A percentile compares a stretch with the other conserved stretches of the same genome.
phyloP scores from a whole-genome alignment of 306 rosid genomes.

The Cyamopsis tetragonoloba region DNA sequence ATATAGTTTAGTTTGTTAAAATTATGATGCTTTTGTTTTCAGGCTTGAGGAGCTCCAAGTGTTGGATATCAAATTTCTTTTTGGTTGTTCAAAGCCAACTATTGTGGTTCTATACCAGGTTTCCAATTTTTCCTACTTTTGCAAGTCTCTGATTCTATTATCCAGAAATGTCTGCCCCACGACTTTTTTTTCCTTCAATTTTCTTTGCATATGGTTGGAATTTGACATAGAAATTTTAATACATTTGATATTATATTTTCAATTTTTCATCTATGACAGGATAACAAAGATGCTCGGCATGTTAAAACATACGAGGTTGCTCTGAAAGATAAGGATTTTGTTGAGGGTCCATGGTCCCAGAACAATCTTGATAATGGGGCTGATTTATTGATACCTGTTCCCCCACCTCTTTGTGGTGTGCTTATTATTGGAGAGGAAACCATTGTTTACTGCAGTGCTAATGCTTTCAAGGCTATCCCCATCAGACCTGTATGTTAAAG shows the following conservation, averaged over 20 bases:
- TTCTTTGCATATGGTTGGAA: not conserved
- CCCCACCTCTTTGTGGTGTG: conserved; percentile 96
- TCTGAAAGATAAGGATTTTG: conserved; percentile 93
- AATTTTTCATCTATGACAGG: conserved; percentile 58
- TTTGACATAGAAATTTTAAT: conserved; percentile 2
- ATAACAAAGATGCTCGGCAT: conserved; percentile 96
- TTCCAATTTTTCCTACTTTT: not conserved
- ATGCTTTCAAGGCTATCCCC: conserved; percentile 93
- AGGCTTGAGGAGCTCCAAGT: conserved; percentile 99
- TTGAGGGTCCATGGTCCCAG: conserved; percentile 96
- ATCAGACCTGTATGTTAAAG: conserved; percentile 65
- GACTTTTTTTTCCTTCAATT: not conserved
- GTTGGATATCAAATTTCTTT: conserved; percentile 92
- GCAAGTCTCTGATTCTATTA: not conserved
- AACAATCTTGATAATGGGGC: conserved; percentile 98
- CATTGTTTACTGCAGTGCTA: conserved; percentile 93
- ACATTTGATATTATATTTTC: conserved; percentile 11
- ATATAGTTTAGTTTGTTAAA: not conserved
- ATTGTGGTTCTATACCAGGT: conserved; percentile 99
- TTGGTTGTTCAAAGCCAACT: conserved; percentile 93
- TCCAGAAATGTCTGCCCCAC: not conserved
- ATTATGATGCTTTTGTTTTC: conserved; percentile 36
- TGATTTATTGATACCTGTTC: conserved; percentile 89
- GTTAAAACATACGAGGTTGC: conserved; percentile 96
- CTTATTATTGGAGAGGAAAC: conserved; percentile 97